Conservation (phyloP, 2,329 filamentous ascomycete genomes). For the Parastagonospora avenae region DNA sequence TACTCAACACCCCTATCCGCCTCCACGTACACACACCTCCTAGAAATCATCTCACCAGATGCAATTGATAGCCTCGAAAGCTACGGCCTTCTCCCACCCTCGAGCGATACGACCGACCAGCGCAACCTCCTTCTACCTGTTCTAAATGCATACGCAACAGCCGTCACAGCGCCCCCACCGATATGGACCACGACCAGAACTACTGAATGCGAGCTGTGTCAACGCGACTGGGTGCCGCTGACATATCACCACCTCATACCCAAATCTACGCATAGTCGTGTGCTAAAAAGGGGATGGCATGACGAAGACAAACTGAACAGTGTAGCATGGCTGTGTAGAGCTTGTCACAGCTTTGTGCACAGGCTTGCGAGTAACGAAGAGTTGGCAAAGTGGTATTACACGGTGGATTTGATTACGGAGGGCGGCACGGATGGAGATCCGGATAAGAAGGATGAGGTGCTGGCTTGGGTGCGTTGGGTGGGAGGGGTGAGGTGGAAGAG, state of each 20-base stretch:
- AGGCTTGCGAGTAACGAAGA: slow-evolving; percentile 76
- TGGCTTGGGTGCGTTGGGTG: slow-evolving; percentile 74
- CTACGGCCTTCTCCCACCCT: slow-evolving; percentile 65
- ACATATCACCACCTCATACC: slow-evolving; percentile 89
- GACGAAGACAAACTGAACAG: slow-evolving; percentile 74
- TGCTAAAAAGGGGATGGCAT: slow-evolving; percentile 79
- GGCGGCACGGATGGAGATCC: slow-evolving; percentile 71
- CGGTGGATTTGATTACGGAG: slow-evolving; percentile 70
- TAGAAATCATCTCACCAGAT: slow-evolving; percentile 60
- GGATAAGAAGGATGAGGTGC: slow-evolving; percentile 71
- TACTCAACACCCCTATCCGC: slow-evolving; percentile 65
- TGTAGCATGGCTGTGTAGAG: slow-evolving; percentile 84
- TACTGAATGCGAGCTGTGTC: slow-evolving; percentile 73
- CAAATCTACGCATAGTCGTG: slow-evolving; percentile 75
- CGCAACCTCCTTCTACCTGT: slow-evolving; percentile 66
- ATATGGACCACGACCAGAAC: slow-evolving; percentile 64
- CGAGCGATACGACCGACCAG: slow-evolving; percentile 45
- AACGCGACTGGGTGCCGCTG: slow-evolving; percentile 72
- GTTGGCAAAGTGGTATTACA: slow-evolving; percentile 73
- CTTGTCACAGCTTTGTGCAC: slow-evolving; percentile 85
- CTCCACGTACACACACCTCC: slow-evolving; percentile 56
- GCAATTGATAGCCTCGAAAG: slow-evolving; percentile 70
- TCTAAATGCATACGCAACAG: slow-evolving; percentile 65
- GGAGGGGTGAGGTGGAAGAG: slow-evolving; percentile 75
- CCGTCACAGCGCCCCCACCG: slow-evolving; percentile 66